These are phyloP conservation scores for Intubia oerlemansii DNA, from an alignment of 2,329 filamentous ascomycete genomes.

Conservation along the genomic window DNA sequence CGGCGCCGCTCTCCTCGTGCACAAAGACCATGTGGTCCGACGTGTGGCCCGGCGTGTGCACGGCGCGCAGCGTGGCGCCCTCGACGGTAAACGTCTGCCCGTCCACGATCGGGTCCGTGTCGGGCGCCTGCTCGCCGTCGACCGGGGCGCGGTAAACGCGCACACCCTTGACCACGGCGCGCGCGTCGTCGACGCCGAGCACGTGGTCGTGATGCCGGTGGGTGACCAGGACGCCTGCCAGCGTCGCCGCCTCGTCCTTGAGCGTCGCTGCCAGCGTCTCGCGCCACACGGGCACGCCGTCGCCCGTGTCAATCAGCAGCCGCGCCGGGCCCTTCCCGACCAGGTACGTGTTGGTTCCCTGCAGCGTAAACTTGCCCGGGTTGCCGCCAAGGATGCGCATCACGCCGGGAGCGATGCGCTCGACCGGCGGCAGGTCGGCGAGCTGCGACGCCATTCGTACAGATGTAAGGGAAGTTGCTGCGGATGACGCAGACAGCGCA, in stretches of 20 bases:
- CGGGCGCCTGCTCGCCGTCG: conserved; percentile 25
- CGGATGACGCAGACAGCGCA: too few species aligned
- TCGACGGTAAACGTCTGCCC: conserved; percentile 26
- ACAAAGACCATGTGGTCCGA: conserved; percentile 46
- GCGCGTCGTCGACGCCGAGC: conserved; percentile 52
- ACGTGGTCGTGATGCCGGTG: conserved; percentile 89
- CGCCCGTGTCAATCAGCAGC: conserved; percentile 76
- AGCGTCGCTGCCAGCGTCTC: conserved; percentile 42
- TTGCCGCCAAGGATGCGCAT: conserved; percentile 81
- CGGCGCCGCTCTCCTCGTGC: conserved; percentile 38
- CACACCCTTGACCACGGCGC: conserved; percentile 35
- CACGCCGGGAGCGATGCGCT: conserved; percentile 55
- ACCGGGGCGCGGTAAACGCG: conserved; percentile 22
- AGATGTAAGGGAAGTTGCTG: neutral
- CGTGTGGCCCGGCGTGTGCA: conserved; percentile 49
- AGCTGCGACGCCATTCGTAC: too few species aligned
- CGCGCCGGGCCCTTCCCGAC: conserved; percentile 53
- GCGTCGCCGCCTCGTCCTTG: conserved; percentile 40
- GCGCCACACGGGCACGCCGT: conserved; percentile 59
- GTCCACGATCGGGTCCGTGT: conserved; percentile 16
- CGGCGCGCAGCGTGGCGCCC: conserved; percentile 38
- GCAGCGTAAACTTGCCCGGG: conserved; percentile 57
- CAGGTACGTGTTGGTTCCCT: conserved; percentile 89
- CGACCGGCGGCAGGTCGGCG: conserved; percentile 46
- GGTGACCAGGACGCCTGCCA: conserved; percentile 56